These are phyloP conservation scores for Podaxis rugospora DNA, from an alignment of 768 basidiomycete species.

Conservation along the genomic window DNA sequence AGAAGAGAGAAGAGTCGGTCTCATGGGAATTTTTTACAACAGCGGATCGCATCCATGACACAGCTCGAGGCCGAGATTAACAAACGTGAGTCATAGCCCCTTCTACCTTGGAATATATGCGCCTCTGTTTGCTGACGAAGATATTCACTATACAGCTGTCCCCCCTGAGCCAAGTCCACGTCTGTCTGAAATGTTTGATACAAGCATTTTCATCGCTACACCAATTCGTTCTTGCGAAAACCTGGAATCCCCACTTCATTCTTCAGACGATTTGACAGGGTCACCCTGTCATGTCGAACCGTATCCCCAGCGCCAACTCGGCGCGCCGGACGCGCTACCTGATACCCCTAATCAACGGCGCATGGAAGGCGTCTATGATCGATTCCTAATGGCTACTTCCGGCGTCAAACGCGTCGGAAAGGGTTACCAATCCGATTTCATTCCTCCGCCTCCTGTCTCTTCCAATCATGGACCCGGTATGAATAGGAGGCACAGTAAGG, in stretches of 20 bases:
- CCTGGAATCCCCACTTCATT: conserved; percentile 20
- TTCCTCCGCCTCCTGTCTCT: conserved; percentile 35
- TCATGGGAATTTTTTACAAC: conserved; percentile 55
- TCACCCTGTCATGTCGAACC: conserved; percentile 65
- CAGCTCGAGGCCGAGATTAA: conserved; percentile 62
- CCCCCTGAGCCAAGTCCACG: conserved; percentile 43
- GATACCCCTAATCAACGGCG: conserved; percentile 58
- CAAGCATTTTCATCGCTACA: conserved; percentile 61
- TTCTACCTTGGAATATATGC: background rate
- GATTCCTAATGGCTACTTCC: conserved; percentile 77
- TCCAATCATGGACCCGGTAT: conserved; percentile 17
- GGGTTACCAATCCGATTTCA: conserved; percentile 74
- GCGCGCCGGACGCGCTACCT: conserved; percentile 30
- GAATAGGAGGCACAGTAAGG: conserved; percentile 31
- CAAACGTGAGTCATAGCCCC: conserved; percentile 42
- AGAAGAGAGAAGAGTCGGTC: conserved; percentile 59
- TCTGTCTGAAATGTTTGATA: conserved; percentile 65
- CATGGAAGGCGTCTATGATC: conserved; percentile 75
- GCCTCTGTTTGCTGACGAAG: background rate
- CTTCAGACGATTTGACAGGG: conserved; percentile 49
- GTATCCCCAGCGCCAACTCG: conserved; percentile 47
- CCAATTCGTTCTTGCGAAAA: conserved; percentile 38
- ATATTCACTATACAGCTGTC: conserved; percentile 25
- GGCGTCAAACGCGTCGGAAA: conserved; percentile 77
- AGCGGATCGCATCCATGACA: conserved; percentile 64